phyloP scores from a whole-genome alignment of 768 basidiomycete species.

The Coprinellus aureogranulatus region DNA sequence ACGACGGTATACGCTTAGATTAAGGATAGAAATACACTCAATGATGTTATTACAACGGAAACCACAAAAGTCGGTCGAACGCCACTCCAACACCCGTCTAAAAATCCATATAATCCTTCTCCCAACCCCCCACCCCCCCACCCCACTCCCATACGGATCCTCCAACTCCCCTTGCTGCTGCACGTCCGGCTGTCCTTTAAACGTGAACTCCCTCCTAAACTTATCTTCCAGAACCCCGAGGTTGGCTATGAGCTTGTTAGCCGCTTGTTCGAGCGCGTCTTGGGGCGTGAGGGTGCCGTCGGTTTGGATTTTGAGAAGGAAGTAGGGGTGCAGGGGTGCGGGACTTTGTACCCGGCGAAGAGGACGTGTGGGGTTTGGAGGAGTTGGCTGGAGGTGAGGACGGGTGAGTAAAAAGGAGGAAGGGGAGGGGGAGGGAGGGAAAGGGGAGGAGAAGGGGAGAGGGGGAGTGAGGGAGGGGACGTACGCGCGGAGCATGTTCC shows the following conservation, averaged over 20 bases:
- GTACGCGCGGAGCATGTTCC: constrained; percentile 93
- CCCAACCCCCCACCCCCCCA: background rate
- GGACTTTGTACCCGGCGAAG: constrained; percentile 97
- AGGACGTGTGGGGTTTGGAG: constrained; percentile 83
- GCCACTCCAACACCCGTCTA: background rate
- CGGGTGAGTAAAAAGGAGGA: background rate
- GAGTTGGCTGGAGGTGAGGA: constrained; percentile 73
- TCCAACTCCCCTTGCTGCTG: constrained; percentile 27
- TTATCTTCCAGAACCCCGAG: constrained; percentile 67
- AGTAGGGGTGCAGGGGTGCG: constrained; percentile 95
- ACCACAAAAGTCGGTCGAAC: background rate
- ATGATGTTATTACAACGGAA: background rate
- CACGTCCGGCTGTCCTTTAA: constrained; percentile 53
- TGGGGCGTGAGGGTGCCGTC: constrained; percentile 84
- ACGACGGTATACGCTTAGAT: background rate
- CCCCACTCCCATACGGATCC: constrained; percentile 47
- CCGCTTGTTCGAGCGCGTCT: constrained; percentile 78
- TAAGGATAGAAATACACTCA: background rate
- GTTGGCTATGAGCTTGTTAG: constrained; percentile 73
- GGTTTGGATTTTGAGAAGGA: constrained; percentile 94
- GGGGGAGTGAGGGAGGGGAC: background rate
- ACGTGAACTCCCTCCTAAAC: constrained; percentile 81
- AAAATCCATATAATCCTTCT: background rate
- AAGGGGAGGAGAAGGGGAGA: background rate
- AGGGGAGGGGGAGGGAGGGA: background rate